Evolutionary conservation across 176 grass and related monocot genomes (phyloP), one percentile per base, ranked within the genome.

Genomic region (Ananas comosus): DNA sequence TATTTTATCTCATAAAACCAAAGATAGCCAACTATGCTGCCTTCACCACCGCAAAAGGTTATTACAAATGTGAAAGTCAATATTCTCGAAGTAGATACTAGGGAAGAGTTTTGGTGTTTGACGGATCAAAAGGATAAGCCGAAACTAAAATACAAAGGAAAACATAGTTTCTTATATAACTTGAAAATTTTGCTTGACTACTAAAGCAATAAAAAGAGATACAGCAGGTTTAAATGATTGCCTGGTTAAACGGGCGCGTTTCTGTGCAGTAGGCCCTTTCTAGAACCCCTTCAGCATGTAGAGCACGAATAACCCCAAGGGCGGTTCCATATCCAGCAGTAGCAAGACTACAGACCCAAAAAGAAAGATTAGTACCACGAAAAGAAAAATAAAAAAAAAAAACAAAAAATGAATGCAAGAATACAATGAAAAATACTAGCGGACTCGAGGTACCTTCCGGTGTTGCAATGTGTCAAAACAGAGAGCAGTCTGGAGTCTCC

Each of bases 301-400:
- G 84, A 78, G 93, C 68, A 16, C 93, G 93, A 80, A 97, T 85
- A 50, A 92, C 82, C 29, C 93, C 89, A 29, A 97, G 82, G 19
- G 93, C 93, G 81, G 93, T 92, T 79, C 93, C 93, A 73, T 92
- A 97, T 54, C 93, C 93, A 85, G 93, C 93, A 77, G 93, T 97
- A 53, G 93, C 93, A 51, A 97, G 86, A 77, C 93, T 92, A 64
- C 69, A 9, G 56, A 19, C 33, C 33, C 56, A 51, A 10, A 79
- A 69, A 33, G 48, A 1, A 83, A 69, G 64, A 29, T 51, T 2
- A 53, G 73, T 1, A 51, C 51, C 25, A 51, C 19, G 68, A 57
- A 76, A 10, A 68, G 54, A 21, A 70, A 72, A 22, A 64, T 61
- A 47, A 64, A 29, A 18, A 8, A 50, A 57, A 64, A 29, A 18